These are phyloP conservation scores for Camelina laxa DNA, from an alignment of 345 rosid species.

Conservation along the genomic window DNA sequence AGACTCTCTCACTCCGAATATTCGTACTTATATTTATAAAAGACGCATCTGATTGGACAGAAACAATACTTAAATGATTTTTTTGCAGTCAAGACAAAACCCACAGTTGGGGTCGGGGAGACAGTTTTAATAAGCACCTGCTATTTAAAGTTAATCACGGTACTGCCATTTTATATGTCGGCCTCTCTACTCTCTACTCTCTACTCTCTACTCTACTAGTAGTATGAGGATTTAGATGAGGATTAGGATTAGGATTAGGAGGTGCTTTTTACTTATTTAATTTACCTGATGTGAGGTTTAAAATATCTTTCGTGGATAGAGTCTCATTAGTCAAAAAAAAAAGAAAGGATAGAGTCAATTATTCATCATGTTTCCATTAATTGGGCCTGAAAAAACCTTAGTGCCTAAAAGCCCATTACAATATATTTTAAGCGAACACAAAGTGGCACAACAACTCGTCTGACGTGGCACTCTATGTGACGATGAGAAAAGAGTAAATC, in stretches of 20 bases:
- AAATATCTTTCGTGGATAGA: not conserved
- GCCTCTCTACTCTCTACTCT: not conserved
- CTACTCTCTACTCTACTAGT: no score
- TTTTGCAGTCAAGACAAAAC: no score
- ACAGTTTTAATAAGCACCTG: no score
- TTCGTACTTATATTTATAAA: not conserved
- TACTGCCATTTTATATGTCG: not conserved
- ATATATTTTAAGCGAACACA: not conserved
- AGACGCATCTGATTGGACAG: constrained; percentile 24
- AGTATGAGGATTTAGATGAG: not conserved
- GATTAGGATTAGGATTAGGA: no score
- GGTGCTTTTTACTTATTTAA: no score
- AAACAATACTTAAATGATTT: not conserved
- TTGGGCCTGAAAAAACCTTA: not conserved
- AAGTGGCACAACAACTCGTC: not conserved
- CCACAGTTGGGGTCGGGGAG: no score
- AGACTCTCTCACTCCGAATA: not conserved
- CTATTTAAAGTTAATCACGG: not conserved
- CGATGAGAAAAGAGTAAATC: not conserved
- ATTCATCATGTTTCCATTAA: not conserved
- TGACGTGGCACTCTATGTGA: not conserved
- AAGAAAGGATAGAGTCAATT: not conserved
- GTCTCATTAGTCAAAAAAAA: no score
- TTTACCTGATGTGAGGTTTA: not conserved
- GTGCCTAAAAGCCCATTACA: not conserved